These are phyloP conservation scores for Pseudomonodictys pantanalensis DNA, from an alignment of 495 filamentous ascomycete genomes.

Conservation along the genomic window DNA sequence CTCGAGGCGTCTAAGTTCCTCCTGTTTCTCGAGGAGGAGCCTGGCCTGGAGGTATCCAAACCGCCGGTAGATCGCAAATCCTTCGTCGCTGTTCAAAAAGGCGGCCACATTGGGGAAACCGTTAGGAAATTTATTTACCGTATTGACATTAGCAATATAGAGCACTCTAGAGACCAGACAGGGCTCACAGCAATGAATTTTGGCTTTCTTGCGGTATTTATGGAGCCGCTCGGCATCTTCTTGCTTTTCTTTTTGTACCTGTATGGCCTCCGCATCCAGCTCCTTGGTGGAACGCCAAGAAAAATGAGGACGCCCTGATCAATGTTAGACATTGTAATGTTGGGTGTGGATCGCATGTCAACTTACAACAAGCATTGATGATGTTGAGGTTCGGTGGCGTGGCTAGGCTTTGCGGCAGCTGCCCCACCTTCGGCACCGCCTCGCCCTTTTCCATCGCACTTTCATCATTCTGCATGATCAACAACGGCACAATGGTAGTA, in stretches of 20 bases:
- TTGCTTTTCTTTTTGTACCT: no score
- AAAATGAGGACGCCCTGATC: no score
- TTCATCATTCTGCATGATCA: not conserved
- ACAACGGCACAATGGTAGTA: not conserved
- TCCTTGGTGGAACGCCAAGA: no score
- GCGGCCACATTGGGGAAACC: constrained; percentile 35
- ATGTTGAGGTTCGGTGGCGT: not conserved
- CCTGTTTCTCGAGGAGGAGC: constrained; percentile 36
- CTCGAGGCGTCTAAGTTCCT: constrained; percentile 34
- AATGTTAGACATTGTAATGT: no score
- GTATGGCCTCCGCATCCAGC: no score
- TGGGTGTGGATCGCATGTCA: no score
- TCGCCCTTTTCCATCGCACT: constrained; percentile 12
- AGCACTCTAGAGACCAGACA: not conserved
- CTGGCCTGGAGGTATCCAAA: constrained; percentile 39
- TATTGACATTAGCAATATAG: not conserved
- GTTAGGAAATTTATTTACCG: constrained; percentile 12
- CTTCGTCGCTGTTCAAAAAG: constrained; percentile 41
- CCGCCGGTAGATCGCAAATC: constrained; percentile 37
- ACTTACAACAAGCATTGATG: no score
- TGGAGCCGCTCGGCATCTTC: no score
- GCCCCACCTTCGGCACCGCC: not conserved
- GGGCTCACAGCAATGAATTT: not conserved
- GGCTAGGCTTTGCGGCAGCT: not conserved
- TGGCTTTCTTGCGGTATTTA: no score